Evolutionary conservation across 805 yeast species (phyloP).

Genomic region (Candida sanyiensis): DNA sequence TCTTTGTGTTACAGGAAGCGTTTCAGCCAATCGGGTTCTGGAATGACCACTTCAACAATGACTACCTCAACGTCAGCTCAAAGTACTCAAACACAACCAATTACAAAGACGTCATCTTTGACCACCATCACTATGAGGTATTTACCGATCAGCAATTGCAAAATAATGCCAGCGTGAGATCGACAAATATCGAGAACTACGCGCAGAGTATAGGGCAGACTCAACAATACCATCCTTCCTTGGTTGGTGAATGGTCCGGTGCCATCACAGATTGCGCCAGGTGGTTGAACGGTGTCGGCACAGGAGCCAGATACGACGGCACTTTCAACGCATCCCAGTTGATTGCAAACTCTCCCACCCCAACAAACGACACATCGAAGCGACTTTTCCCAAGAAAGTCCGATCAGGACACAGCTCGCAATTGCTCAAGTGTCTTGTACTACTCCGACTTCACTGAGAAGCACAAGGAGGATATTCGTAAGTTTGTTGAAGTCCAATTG

Average conservation of each 20-base stretch:
- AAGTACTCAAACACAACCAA: constrained; percentile 14
- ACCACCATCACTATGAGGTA: constrained; percentile 90
- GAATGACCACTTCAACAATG: constrained; percentile 39
- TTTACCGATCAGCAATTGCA: constrained; percentile 60
- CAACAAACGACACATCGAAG: neutral
- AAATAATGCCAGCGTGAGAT: constrained; percentile 31
- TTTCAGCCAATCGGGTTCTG: constrained; percentile 51
- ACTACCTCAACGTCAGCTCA: constrained; percentile 25
- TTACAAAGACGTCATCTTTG: constrained; percentile 61
- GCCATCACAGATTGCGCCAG: constrained; percentile 89
- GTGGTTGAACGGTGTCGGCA: constrained; percentile 83
- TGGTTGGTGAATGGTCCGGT: constrained; percentile 81
- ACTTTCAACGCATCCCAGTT: constrained; percentile 30
- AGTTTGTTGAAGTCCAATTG: constrained; percentile 55
- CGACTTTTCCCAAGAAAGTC: neutral
- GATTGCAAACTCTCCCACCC: constrained; percentile 11
- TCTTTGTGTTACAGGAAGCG: constrained; percentile 60
- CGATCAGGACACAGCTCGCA: constrained; percentile 13
- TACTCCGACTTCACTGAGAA: constrained; percentile 37
- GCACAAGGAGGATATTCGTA: constrained; percentile 41
- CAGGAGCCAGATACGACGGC: constrained; percentile 79
- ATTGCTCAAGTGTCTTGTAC: constrained; percentile 37
- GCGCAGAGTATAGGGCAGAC: constrained; percentile 25
- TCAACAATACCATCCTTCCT: constrained; percentile 41
- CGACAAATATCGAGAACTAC: constrained; percentile 28